Evolutionary conservation across 208 protist genomes (phyloP), one percentile per base, ranked within the genome.

Genomic region (Wallacemonas rigidus): DNA sequence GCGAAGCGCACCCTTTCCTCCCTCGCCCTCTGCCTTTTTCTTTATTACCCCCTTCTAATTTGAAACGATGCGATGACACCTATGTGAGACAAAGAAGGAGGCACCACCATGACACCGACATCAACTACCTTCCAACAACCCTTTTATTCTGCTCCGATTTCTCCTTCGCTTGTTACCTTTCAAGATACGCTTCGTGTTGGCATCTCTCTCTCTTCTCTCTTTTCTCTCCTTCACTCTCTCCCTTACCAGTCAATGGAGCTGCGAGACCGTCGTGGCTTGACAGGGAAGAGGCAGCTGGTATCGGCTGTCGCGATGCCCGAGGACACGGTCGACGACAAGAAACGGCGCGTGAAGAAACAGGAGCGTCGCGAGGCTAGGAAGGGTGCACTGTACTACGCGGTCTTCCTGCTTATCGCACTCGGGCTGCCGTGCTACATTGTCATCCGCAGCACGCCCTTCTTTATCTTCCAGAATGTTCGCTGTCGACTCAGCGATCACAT

Each of bases 361-460:
- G 55, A 79, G 55, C 63, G 58, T 35, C 70, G 72, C 36, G 56
- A 78, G 50, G 71, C 51, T n/a, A 68, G 58, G 45, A 72, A 70
- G 47, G 86, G 79, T 48, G 63, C 83, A 11, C 63, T 91, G 7
- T 65, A 53, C 72, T 91, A 87, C 70, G 17, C 75, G 15, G 43
- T 88, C n/a, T 93, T 95, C 45, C 71, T 95, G 56, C 8, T 74
- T 63, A 60, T 95, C 36, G 56, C 84, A 17, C 76, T 95, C 14
- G 86, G 79, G 3, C 36, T 91, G 43, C 90, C 90, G 1, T 57
- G 88, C 26, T 65, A 79, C 26, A 39, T 95, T 11, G 75, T 95
- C n/a, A 62, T 72, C n/a, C 65, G 65, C 44, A 81, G 65, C 54
- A 95, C 88, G n/a, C 90, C 90, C 11, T 95, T 95, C 69, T 95